Evolutionary conservation across 2,329 filamentous ascomycete species (phyloP), one percentile per base, ranked within the genome.

Genomic region (Aspergillus eucalypticola): DNA sequence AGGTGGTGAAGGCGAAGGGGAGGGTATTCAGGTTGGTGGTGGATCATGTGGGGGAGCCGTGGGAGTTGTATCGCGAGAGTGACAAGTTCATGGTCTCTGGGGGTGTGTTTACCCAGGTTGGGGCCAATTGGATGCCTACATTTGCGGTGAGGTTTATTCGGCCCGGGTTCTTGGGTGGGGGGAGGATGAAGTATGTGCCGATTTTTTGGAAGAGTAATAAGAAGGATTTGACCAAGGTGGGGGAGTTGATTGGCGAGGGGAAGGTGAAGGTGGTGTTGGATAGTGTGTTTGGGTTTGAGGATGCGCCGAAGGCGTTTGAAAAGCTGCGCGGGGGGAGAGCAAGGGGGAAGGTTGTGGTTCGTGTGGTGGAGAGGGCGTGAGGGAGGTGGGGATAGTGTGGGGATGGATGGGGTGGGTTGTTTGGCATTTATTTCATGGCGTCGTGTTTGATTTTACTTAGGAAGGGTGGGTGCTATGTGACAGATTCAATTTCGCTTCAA

Each of bases 281-380:
- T 67, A 77, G 81, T 60, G 75, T 77, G 2, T 87, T 82, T 66
- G 75, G 78, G 10, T 84, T 86, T 68, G 83, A 85, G 49, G 81
- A 88, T 58, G 82, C 79, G 2, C 79, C 81, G 1, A 79, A 82
- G 67, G 87, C 86, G 2, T 86, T 84, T 72, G 80, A 82, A 70
- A 85, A 80, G 68, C 68, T 89, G 67, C 86, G 83, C 74, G 82
- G 76, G 0, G 82, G 83, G 0, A 78, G 82, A 35, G 78, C 83
- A 1, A 82, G 75, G 62, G 88, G 87, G 0, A 90, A 90, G 75
- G 74, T 90, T 63, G 78, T 89, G 25, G 67, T 83, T 65, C 73
- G 69, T 60, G 73, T 77, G 15, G 56, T 64, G 8, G 59, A 66
- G 32, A 65, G 63, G 57, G 8, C 25, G 32, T 41, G 50, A 32